Conservation (phyloP, 192 early-diverging fungal genomes). For the Umbelopsis sp. region DNA sequence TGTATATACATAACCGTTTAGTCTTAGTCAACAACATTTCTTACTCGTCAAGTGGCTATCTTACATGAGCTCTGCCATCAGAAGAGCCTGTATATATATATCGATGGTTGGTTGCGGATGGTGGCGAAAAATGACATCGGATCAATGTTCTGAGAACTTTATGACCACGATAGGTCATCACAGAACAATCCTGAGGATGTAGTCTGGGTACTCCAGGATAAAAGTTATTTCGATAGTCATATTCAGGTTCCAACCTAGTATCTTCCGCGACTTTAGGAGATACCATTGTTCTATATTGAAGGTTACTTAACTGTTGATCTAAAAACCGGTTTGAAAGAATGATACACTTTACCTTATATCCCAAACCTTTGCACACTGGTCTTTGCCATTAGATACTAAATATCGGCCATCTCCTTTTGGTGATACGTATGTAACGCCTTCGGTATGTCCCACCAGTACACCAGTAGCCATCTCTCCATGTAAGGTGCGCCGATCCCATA, state of each 20-base stretch:
- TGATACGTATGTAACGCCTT: conserved; percentile 71
- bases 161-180: conserved; percentile 66
- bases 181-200: conserved; percentile 58
- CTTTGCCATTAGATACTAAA: conserved; percentile 69
- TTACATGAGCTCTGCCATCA: conserved; percentile 58
- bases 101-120: conserved; percentile 54
- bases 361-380: conserved; percentile 71
- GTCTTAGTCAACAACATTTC: neutral
- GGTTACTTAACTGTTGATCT: neutral
- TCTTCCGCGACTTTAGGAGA: conserved; percentile 22
- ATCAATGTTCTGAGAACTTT: conserved; percentile 67
- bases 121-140: conserved; percentile 71
- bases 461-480: conserved; percentile 52
- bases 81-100: conserved; percentile 68
- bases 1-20: neutral
- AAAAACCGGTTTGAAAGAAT: neutral
- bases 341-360: conserved; percentile 48
- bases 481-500: conserved; percentile 62
- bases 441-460: conserved; percentile 67
- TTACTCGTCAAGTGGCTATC: conserved; percentile 31
- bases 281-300: conserved; percentile 17
- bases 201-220: conserved; percentile 40
- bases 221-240: conserved; percentile 11
- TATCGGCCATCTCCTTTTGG: conserved; percentile 69
- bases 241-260: conserved; percentile 3